Evolutionary conservation across 2,329 filamentous ascomycete genomes (phyloP).

Genomic region (Alternaria metachromatica): DNA sequence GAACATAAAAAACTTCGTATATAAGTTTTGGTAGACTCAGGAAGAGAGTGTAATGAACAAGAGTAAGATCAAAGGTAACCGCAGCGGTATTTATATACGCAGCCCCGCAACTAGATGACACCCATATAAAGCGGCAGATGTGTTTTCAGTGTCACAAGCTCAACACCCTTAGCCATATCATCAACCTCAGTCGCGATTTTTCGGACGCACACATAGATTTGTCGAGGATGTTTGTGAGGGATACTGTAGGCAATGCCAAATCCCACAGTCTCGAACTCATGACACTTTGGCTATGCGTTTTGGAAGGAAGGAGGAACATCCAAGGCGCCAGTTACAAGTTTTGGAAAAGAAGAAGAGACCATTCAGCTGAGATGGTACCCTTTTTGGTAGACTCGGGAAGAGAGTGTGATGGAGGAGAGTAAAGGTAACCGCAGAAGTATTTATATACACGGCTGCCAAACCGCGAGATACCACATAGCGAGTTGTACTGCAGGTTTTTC

Average conservation of each 20-base stretch:
- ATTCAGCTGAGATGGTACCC: no score
- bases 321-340: no score
- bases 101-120: background rate
- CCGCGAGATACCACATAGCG: background rate
- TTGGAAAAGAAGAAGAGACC: no score
- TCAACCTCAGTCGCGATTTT: background rate
- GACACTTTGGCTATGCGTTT: no score
- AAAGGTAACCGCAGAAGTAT: rapidly evolving
- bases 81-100: background rate
- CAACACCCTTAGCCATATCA: background rate
- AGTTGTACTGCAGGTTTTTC: no score
- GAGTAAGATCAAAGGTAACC: no score
- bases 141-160: background rate
- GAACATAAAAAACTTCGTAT: rapidly evolving
- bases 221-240: background rate
- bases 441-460: background rate
- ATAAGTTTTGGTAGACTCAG: background rate
- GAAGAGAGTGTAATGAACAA: background rate
- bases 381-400: background rate
- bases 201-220: background rate
- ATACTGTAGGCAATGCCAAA: background rate
- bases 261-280: background rate
- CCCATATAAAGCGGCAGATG: background rate
- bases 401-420: background rate
- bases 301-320: background rate